phyloP scores from a whole-genome alignment of 306 rosid species.

The Abrus precatorius region DNA sequence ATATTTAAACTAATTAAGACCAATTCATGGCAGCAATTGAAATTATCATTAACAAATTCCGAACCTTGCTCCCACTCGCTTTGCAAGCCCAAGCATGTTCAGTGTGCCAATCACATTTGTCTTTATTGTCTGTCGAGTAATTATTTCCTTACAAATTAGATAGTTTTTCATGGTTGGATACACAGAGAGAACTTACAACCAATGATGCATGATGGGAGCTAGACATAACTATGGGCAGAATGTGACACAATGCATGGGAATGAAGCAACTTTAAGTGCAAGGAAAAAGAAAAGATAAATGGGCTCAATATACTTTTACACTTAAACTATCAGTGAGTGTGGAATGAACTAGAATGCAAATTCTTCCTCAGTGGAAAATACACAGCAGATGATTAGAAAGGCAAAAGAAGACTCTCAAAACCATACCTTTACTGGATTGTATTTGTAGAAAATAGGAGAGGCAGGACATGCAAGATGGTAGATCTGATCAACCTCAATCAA shows the following conservation, averaged over 20 bases:
- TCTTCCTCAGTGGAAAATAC: conserved; percentile 19
- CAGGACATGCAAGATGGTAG: conserved; percentile 98
- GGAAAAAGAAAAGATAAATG: not conserved
- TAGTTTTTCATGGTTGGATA: conserved; percentile 29
- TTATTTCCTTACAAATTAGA: conserved; percentile 50
- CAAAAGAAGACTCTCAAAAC: conserved; percentile 23
- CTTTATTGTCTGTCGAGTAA: conserved; percentile 81
- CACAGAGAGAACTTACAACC: conserved; percentile 9
- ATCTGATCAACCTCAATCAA: conserved; percentile 93
- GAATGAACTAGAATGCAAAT: conserved; percentile 24
- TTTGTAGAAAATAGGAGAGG: conserved; percentile 97
- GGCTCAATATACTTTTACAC: conserved; percentile 7
- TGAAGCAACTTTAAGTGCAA: not conserved
- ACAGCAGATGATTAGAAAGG: conserved; percentile 6
- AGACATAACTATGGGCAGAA: conserved; percentile 5
- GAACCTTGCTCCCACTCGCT: conserved; percentile 98
- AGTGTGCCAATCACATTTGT: conserved; percentile 96
- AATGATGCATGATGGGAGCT: conserved; percentile 23
- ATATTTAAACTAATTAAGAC: conserved; percentile 36
- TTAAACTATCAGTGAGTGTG: conserved; percentile 5
- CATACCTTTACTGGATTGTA: conserved; percentile 95
- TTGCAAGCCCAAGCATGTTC: conserved; percentile 99
- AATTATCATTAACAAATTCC: not conserved
- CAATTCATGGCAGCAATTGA: conserved; percentile 35
- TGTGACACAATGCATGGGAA: not conserved